Base-by-base conservation (phyloP, 345 rosid species). In the Citrus cavaleriei region DNA sequence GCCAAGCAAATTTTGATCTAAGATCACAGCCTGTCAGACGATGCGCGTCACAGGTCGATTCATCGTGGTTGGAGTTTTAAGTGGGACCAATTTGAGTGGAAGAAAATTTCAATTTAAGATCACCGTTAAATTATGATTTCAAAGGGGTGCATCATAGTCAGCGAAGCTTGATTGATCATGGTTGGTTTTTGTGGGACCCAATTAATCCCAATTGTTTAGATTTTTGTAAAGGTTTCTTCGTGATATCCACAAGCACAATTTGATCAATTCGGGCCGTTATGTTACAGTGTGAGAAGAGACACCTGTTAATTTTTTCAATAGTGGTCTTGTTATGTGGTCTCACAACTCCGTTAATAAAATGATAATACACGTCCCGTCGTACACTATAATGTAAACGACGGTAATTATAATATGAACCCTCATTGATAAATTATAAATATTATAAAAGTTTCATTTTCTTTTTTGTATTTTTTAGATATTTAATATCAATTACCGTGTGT, bases 251-350 rank as follows among this genome's bases (percentile, higher is more conserved):
- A 3, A 42, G 5, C 51, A 46, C 51, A 46, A 0, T 3, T 46
- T 13, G 51, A 1, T 46, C 51, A 10, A 46, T 13, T 1, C 18
- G 51, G 5, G 5, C 51, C 51, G 51, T 46, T 13, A 46, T 46
- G 4, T 46, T 13, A 13, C 18, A 46, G 18, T 10, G 51, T 13
- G 51, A 3, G 18, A 10, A 2, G 49, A 3, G 49, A 42, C 0
- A 0, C 4, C 0, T 0, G 49, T 12, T 42, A 12, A 10, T 42
- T 42, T 42, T 42, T 10, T 12, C 4, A 40, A 0, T 0, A 10
- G 46, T 0, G 13, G 13, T 40, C 3, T 40, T 40, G 0, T 0
- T 0, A 0, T 12, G 49, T 10, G 16, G 4, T 42, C 16, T 42
- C 49, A 12, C 16, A 10, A 9, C 49, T 42, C 16, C 3, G 4